These are phyloP conservation scores for Candida michaelii DNA, from an alignment of 805 yeast species.

Conservation along the genomic window DNA sequence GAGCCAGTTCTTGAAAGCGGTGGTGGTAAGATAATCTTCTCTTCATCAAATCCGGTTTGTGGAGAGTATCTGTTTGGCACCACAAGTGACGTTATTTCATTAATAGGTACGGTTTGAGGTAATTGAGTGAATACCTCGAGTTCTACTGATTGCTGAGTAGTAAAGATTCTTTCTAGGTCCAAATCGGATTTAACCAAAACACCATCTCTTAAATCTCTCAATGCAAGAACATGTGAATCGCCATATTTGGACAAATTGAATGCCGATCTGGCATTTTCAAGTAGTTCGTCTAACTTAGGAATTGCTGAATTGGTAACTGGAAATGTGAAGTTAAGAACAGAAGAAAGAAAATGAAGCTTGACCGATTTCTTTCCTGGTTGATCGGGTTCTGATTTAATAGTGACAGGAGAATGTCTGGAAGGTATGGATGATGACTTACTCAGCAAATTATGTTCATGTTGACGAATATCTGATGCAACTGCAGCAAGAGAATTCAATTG, in stretches of 20 bases:
- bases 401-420: background rate
- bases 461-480: conserved; percentile 24
- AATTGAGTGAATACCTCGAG: conserved; percentile 38
- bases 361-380: conserved; percentile 26
- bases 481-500: conserved; percentile 34
- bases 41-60: conserved; percentile 12
- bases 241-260: conserved; percentile 42
- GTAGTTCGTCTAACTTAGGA: conserved; percentile 75
- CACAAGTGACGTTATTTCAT: conserved; percentile 35
- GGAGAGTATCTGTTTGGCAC: conserved; percentile 18
- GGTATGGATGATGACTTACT: background rate
- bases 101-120: conserved; percentile 34
- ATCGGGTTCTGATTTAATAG: conserved; percentile 24
- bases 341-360: conserved; percentile 50
- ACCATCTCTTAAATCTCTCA: conserved; percentile 27
- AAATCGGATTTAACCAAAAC: conserved; percentile 29
- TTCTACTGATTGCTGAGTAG: conserved; percentile 28
- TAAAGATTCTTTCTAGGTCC: conserved; percentile 40
- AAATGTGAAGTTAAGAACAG: conserved; percentile 62
- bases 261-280: conserved; percentile 73
- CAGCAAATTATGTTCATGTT: conserved; percentile 10
- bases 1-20: conserved; percentile 20
- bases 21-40: conserved; percentile 35
- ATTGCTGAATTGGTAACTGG: conserved; percentile 67
- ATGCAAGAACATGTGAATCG: conserved; percentile 22